These are phyloP conservation scores for Trichoderma semiorbis DNA, from an alignment of 2,329 filamentous ascomycete genomes.

Conservation along the genomic window DNA sequence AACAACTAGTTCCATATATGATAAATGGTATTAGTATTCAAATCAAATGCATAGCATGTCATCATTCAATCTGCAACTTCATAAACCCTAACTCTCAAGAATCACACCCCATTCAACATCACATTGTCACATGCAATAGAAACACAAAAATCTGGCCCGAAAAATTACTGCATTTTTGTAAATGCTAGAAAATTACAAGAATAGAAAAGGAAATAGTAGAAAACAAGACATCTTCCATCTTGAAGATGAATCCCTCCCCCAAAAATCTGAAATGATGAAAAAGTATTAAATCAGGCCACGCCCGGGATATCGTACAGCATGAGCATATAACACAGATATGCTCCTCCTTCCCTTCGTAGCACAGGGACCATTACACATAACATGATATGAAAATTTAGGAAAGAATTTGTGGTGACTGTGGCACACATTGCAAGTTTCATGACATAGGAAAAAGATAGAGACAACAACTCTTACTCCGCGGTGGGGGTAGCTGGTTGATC, in stretches of 20 bases:
- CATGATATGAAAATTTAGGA: not conserved
- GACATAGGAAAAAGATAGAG: not conserved
- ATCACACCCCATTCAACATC: not conserved
- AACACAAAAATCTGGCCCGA: not conserved
- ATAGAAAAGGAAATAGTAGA: not conserved
- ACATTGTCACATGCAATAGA: not conserved
- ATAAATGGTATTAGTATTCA: no score
- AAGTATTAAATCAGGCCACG: slow-evolving; percentile 9
- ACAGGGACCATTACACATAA: slow-evolving; percentile 3
- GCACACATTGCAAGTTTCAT: not conserved
- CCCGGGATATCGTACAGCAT: slow-evolving; percentile 12
- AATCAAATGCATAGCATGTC: no score
- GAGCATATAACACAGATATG: not conserved
- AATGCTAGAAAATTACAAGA: not conserved
- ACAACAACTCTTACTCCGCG: not conserved
- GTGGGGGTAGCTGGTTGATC: not conserved
- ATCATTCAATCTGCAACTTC: not conserved
- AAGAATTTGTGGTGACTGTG: not conserved
- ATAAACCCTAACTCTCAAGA: not conserved
- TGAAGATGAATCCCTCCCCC: not conserved
- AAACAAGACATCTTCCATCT: not conserved
- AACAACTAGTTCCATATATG: no score
- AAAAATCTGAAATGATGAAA: not conserved
- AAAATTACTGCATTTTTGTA: not conserved
- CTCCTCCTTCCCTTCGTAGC: not conserved